phyloP scores from a whole-genome alignment of 2,329 filamentous ascomycete genomes.

The Sporothrix humicola region DNA sequence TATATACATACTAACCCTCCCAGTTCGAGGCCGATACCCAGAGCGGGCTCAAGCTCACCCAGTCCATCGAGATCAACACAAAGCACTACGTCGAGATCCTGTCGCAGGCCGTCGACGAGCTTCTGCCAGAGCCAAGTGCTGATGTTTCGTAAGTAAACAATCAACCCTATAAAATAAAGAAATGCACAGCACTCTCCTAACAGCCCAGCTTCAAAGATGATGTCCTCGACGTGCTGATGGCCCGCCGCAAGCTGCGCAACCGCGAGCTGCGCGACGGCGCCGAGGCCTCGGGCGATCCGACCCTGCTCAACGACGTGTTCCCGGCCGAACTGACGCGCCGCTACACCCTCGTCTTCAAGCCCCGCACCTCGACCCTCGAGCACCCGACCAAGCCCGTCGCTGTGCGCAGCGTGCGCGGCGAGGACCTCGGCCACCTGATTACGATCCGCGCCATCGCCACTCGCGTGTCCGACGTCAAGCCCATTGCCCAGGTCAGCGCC shows the following conservation, averaged over 20 bases:
- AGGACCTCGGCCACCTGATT: slow-evolving; percentile 91
- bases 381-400: slow-evolving; percentile 71
- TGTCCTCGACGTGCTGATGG: slow-evolving; percentile 95
- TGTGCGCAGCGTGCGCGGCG: slow-evolving; percentile 90
- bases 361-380: slow-evolving; percentile 73
- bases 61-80: slow-evolving; percentile 87
- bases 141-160: slow-evolving; percentile 65
- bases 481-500: slow-evolving; percentile 94
- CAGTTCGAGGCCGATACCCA: slow-evolving; percentile 77
- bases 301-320: slow-evolving; percentile 76
- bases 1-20: background rate
- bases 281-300: slow-evolving; percentile 68
- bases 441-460: slow-evolving; percentile 94
- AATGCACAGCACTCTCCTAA: slow-evolving; percentile 44
- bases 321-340: slow-evolving; percentile 89
- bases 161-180: background rate
- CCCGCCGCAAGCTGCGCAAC: slow-evolving; percentile 85
- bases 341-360: slow-evolving; percentile 97
- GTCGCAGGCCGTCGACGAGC: slow-evolving; percentile 83
- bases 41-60: slow-evolving; percentile 74
- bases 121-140: slow-evolving; percentile 77
- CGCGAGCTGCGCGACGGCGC: slow-evolving; percentile 72
- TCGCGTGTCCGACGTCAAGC: slow-evolving; percentile 96
- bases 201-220: slow-evolving; percentile 82
- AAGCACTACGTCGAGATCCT: slow-evolving; percentile 95